Evolutionary conservation across 2,329 filamentous ascomycete genomes (phyloP).

Genomic region (Apiospora aurea): DNA sequence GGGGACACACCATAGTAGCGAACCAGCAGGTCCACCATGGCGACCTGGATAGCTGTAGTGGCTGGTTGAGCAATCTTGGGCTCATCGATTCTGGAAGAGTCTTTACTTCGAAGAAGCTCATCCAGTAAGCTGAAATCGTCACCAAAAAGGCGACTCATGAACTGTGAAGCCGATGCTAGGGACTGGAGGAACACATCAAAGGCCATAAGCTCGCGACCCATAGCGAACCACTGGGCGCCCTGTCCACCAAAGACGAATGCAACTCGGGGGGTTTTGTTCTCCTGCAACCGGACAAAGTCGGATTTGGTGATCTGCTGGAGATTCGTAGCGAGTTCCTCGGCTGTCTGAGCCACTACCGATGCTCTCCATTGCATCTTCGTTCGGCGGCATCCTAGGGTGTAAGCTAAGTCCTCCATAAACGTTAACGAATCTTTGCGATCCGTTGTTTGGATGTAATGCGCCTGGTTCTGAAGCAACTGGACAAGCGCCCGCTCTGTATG

Average conservation of each 20-base stretch:
- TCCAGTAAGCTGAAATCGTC: conserved; percentile 38
- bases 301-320: conserved; percentile 27
- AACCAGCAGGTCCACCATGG: conserved; percentile 40
- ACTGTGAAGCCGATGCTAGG: conserved; percentile 39
- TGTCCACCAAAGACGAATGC: conserved; percentile 46
- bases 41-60: conserved; percentile 42
- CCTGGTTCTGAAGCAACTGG: conserved; percentile 46
- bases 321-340: conserved; percentile 40
- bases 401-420: conserved; percentile 51
- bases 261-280: conserved; percentile 29
- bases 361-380: conserved; percentile 53
- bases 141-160: conserved; percentile 34
- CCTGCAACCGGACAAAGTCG: conserved; percentile 29
- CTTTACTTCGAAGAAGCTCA: conserved; percentile 43
- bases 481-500: conserved; percentile 50
- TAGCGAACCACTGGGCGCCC: conserved; percentile 46
- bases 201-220: conserved; percentile 46
- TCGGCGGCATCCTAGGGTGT: conserved; percentile 54
- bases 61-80: conserved; percentile 43
- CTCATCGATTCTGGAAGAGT: conserved; percentile 40
- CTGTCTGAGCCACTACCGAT: conserved; percentile 46
- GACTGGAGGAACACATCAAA: conserved; percentile 39
- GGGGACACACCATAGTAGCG: conserved; percentile 35
- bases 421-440: conserved; percentile 26
- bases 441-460: conserved; percentile 38